A percentile compares a stretch with the other conserved stretches of the same genome.
Conservation (phyloP, 2,329 filamentous ascomycete genomes). For the Neocatenulostroma microsporum region DNA sequence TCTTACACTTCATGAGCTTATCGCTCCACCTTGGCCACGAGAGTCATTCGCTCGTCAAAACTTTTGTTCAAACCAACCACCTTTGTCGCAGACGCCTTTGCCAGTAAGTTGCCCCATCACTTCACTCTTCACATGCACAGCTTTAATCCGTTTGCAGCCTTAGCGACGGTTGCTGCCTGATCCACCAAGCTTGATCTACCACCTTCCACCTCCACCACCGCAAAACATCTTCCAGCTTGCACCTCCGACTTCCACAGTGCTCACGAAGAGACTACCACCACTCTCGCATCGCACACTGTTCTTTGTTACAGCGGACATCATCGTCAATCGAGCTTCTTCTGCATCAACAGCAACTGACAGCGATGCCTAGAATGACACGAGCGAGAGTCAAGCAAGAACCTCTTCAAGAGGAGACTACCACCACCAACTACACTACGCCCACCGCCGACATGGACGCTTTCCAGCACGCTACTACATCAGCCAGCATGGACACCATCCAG, state of each 20-base stretch:
- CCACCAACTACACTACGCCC: too few relatives aligned
- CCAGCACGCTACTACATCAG: not conserved
- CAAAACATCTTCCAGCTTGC: not conserved
- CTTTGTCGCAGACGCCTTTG: constrained; percentile 6
- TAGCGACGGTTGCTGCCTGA: not conserved
- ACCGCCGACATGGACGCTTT: too few relatives aligned
- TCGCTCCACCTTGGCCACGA: constrained; percentile 21
- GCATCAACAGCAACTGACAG: constrained; percentile 1
- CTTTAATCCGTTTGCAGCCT: not conserved
- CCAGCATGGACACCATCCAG: not conserved
- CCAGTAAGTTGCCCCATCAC: constrained; percentile 5
- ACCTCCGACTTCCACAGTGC: not conserved
- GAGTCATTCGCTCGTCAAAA: constrained; percentile 19
- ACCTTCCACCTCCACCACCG: not conserved
- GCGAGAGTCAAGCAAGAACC: constrained; percentile 3
- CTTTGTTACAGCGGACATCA: too few relatives aligned
- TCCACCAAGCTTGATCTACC: not conserved
- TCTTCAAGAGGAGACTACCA: too few relatives aligned
- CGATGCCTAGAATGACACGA: constrained; percentile 8
- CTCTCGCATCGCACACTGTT: too few relatives aligned
- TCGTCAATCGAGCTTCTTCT: not conserved
- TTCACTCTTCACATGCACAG: constrained; percentile 6
- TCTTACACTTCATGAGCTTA: constrained; percentile 15
- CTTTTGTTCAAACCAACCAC: constrained; percentile 16
- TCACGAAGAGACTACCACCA: too few relatives aligned